Conservation (phyloP, 169 alveolate species). For the Cryptosporidium xiaoi region DNA sequence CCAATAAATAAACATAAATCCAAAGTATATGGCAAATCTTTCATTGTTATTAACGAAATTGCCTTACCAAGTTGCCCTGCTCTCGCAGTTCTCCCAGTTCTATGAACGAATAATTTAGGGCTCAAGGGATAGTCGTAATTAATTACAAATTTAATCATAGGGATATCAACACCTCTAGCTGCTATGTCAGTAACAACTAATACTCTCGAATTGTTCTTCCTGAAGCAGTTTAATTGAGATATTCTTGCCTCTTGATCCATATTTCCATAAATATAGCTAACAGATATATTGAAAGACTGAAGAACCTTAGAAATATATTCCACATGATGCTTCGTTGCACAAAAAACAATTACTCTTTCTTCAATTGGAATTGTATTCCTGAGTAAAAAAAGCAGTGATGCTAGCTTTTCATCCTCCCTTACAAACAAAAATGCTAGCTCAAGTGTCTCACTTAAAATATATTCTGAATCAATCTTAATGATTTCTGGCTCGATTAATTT, state of each 20-base stretch:
- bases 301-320: conserved; percentile 85
- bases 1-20: conserved; percentile 81
- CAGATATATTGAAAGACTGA: conserved; percentile 78
- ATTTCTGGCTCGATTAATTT: conserved; percentile 92
- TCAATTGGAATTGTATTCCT: conserved; percentile 80
- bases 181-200: conserved; percentile 90
- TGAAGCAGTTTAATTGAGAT: conserved; percentile 83
- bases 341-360: conserved; percentile 88
- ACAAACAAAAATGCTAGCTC: conserved; percentile 83
- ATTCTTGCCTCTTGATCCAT: conserved; percentile 91
- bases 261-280: conserved; percentile 86
- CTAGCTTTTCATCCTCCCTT: conserved; percentile 87
- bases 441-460: conserved; percentile 86
- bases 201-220: conserved; percentile 80
- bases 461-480: conserved; percentile 89
- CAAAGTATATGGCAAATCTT: conserved; percentile 83
- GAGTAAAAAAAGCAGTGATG: conserved; percentile 85
- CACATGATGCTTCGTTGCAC: conserved; percentile 92
- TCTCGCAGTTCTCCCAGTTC: conserved; percentile 94
- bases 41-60: conserved; percentile 78
- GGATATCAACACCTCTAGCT: conserved; percentile 91
- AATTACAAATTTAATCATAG: conserved; percentile 87
- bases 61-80: conserved; percentile 88
- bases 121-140: conserved; percentile 81
- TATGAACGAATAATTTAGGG: conserved; percentile 81